Percentiles rank a stretch among this genome's conserved stretches.
These are phyloP conservation scores for Saccharomyces mikatae DNA, from an alignment of 805 yeast genomes.

Conservation along the genomic window DNA sequence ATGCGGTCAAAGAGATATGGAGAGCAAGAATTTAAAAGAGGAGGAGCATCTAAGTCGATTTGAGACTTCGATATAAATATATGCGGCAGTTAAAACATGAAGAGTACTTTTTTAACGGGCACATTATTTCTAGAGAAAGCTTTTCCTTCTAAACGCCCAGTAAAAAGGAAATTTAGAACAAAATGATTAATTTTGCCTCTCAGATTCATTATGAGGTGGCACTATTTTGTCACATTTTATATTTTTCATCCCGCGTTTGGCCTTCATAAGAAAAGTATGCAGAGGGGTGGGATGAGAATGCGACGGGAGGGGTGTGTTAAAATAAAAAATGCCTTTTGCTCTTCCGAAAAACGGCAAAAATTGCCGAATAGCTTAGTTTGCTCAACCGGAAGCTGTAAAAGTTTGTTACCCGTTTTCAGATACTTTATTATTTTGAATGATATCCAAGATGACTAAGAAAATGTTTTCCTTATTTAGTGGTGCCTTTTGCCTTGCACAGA, in stretches of 20 bases:
- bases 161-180: neutral
- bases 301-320: neutral
- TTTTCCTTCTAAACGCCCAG: neutral
- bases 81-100: neutral
- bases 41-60: neutral
- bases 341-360: neutral
- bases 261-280: neutral
- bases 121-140: neutral
- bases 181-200: neutral
- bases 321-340: neutral
- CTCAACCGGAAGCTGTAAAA: neutral
- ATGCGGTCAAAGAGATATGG: neutral
- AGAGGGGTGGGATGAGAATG: neutral
- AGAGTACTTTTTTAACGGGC: neutral
- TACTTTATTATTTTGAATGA: neutral
- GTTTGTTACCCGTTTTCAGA: neutral
- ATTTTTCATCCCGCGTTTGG: neutral
- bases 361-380: neutral
- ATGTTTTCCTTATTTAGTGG: neutral
- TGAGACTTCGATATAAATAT: neutral
- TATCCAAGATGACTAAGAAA: neutral
- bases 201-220: neutral
- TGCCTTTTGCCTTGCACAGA: neutral
- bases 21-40: neutral
- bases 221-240: neutral